phyloP scores from a whole-genome alignment of 371 early-diverging fungal species.

The Haplosporangium sp. region DNA sequence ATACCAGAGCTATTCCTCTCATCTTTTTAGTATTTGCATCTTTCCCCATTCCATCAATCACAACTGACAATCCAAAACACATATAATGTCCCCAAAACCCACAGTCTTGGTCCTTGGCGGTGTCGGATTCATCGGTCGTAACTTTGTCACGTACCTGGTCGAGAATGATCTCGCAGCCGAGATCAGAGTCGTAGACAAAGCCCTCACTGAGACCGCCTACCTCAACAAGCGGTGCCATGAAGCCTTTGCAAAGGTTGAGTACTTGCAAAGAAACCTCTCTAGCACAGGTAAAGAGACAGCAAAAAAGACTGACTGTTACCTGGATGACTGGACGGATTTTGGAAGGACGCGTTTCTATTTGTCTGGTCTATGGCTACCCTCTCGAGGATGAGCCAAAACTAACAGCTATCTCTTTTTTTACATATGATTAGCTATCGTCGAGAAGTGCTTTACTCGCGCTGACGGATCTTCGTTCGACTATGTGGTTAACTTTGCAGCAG shows the following conservation, averaged over 20 bases:
- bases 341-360: too few relatives aligned
- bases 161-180: slow-evolving; percentile 69
- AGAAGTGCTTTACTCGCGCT: slow-evolving; percentile 75
- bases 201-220: slow-evolving; percentile 88
- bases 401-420: slow-evolving; percentile 3
- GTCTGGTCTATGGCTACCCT: neutral
- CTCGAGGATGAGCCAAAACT: neutral
- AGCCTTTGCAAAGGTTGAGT: slow-evolving; percentile 84
- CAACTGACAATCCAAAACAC: neutral
- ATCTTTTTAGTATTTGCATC: neutral
- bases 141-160: slow-evolving; percentile 80
- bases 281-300: slow-evolving; percentile 68
- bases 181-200: slow-evolving; percentile 92
- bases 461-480: slow-evolving; percentile 83
- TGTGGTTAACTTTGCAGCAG: slow-evolving; percentile 93
- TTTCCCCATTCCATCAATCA: slow-evolving; percentile 8
- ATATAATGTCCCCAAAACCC: slow-evolving; percentile 46
- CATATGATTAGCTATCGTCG: slow-evolving; percentile 51
- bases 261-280: slow-evolving; percentile 85
- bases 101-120: slow-evolving; percentile 83
- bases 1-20: neutral
- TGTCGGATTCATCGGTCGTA: slow-evolving; percentile 89
- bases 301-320: neutral
- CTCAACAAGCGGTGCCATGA: slow-evolving; percentile 74
- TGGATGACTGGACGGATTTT: neutral